Evolutionary conservation across 306 rosid genomes (phyloP).

Genomic region (Quercus rubra): DNA sequence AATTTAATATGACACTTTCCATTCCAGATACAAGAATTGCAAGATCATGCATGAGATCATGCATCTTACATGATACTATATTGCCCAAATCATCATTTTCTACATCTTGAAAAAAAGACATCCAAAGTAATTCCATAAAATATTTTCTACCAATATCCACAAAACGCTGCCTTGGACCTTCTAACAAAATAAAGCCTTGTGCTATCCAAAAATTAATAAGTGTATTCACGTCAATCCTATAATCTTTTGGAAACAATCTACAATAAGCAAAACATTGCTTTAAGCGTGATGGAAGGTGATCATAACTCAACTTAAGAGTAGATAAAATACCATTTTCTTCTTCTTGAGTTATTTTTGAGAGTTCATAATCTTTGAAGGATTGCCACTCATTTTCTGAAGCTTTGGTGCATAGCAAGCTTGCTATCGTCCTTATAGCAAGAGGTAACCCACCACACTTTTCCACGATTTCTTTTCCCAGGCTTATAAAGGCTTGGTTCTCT

Average conservation of each 20-base stretch:
- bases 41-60: constrained; percentile 30
- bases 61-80: constrained; percentile 15
- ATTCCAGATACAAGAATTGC: constrained; percentile 4
- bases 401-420: too few species aligned
- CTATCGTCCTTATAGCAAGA: too few species aligned
- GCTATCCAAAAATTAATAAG: background rate
- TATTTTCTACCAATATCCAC: constrained; percentile 19
- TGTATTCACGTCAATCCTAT: background rate
- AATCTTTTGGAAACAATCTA: constrained; percentile 10
- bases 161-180: background rate
- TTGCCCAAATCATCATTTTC: background rate
- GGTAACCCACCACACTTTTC: too few species aligned
- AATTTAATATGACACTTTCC: background rate
- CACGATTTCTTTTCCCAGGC: too few species aligned
- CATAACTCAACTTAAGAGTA: too few species aligned
- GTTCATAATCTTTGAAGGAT: too few species aligned
- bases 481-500: accelerated
- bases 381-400: too few species aligned
- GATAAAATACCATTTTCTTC: too few species aligned
- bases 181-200: constrained; percentile 13
- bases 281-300: too few species aligned
- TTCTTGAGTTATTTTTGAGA: too few species aligned
- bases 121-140: constrained; percentile 16
- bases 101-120: constrained; percentile 12
- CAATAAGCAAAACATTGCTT: background rate